Evolutionary conservation across 768 basidiomycete species (phyloP).

Genomic region (Suillus weaverae): DNA sequence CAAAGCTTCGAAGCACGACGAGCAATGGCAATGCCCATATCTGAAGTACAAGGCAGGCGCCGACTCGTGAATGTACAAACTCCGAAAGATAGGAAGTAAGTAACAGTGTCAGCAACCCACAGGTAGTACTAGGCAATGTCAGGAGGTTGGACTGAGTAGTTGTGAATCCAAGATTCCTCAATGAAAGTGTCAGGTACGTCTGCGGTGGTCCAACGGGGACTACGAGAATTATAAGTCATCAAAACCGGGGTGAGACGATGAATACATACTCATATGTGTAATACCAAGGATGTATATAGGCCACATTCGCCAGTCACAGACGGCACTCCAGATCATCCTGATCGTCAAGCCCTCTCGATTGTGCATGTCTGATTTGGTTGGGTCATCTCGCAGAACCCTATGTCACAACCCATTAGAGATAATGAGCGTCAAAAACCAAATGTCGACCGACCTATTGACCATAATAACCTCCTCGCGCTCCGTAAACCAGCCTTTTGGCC

Average conservation of each 20-base stretch:
- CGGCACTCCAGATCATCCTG: conserved; percentile 48
- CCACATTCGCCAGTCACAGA: conserved; percentile 65
- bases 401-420: conserved; percentile 1
- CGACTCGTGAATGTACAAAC: conserved; percentile 54
- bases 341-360: conserved; percentile 58
- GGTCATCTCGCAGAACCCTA: conserved; percentile 57
- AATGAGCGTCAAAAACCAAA: neutral
- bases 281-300: conserved; percentile 61
- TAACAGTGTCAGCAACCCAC: conserved; percentile 52
- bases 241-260: neutral
- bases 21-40: conserved; percentile 66
- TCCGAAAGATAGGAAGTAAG: conserved; percentile 52
- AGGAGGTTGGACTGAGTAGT: conserved; percentile 65
- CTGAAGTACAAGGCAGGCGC: conserved; percentile 52
- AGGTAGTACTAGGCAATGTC: conserved; percentile 55
- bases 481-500: conserved; percentile 61
- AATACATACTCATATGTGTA: conserved; percentile 48
- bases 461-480: conserved; percentile 59
- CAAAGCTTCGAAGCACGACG: conserved; percentile 55
- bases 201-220: conserved; percentile 62
- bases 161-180: conserved; percentile 61
- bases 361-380: conserved; percentile 64
- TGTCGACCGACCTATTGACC: conserved; percentile 40
- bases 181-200: conserved; percentile 61
- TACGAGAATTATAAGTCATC: conserved; percentile 18